Percentiles rank a stretch among this genome's conserved stretches.
These are phyloP conservation scores for Neurospora sp. DNA, from an alignment of 495 filamentous ascomycete species.

Conservation along the genomic window DNA sequence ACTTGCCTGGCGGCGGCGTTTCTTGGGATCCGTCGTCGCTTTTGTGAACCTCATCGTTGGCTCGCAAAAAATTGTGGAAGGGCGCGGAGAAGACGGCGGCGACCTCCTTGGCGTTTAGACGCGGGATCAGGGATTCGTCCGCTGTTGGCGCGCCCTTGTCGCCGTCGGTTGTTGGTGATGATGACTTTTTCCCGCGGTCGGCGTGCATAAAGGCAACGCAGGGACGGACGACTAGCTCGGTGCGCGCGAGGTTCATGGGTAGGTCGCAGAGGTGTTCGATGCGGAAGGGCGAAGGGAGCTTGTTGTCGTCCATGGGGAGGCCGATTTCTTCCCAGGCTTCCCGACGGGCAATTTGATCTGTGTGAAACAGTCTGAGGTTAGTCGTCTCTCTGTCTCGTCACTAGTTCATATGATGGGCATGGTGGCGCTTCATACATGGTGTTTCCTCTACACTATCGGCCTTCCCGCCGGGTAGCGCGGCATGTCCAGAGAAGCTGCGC, in stretches of 20 bases:
- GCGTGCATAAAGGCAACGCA: slow-evolving; percentile 76
- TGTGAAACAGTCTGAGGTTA: slow-evolving; percentile 25
- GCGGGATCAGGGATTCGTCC: slow-evolving; percentile 65
- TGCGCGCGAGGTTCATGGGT: slow-evolving; percentile 68
- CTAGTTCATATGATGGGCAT: slow-evolving; percentile 19
- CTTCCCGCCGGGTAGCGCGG: slow-evolving; percentile 76
- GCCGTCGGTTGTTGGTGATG: too few species aligned
- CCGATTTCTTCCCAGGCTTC: slow-evolving; percentile 91
- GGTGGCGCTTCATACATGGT: slow-evolving; percentile 36
- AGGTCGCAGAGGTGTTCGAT: slow-evolving; percentile 81
- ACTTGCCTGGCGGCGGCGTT: slow-evolving; percentile 44
- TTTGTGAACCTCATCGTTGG: slow-evolving; percentile 33
- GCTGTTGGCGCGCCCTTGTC: slow-evolving; percentile 25
- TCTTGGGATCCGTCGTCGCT: slow-evolving; percentile 10
- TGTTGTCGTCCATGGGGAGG: slow-evolving; percentile 53
- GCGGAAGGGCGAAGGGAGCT: slow-evolving; percentile 58
- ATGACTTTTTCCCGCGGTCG: background rate
- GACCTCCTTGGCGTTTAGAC: slow-evolving; percentile 75
- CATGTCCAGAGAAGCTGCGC: slow-evolving; percentile 60
- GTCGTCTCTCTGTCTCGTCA: background rate
- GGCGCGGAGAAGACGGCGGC: slow-evolving; percentile 84
- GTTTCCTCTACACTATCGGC: slow-evolving; percentile 38
- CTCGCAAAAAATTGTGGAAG: slow-evolving; percentile 59
- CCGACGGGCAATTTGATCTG: slow-evolving; percentile 70
- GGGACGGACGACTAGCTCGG: slow-evolving; percentile 71